Conservation (phyloP, 2,329 filamentous ascomycete species). For the Ceratocystis cacaofunesta region DNA sequence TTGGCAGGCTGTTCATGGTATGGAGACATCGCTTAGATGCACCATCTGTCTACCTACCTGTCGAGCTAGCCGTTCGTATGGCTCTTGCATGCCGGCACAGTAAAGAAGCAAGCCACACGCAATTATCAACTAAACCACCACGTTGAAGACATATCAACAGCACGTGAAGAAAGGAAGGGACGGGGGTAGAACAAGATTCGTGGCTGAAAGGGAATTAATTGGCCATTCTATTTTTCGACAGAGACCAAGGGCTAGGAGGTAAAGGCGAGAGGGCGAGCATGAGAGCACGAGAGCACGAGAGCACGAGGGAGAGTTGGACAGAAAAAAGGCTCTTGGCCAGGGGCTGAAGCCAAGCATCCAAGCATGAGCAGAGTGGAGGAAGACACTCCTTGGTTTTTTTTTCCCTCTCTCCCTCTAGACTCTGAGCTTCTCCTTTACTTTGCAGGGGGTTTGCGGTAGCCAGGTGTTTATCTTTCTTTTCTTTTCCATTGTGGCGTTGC, state of each 20-base stretch:
- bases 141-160: background rate
- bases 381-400: background rate
- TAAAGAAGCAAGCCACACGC: background rate
- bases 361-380: background rate
- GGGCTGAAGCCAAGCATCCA: background rate
- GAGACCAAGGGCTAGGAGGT: background rate
- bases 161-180: background rate
- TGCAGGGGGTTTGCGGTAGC: background rate
- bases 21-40: background rate
- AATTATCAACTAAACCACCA: background rate
- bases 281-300: background rate
- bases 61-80: background rate
- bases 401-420: background rate
- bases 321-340: background rate
- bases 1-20: background rate
- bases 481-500: background rate
- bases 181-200: background rate
- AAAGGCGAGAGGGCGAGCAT: background rate
- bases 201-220: background rate
- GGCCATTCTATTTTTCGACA: background rate
- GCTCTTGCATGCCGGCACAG: background rate
- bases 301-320: background rate
- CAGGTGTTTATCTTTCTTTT: background rate
- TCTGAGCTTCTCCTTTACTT: background rate
- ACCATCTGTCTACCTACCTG: background rate